Evolutionary conservation across 208 protist species (phyloP).

Genomic region (Trypanosoma melophagium): DNA sequence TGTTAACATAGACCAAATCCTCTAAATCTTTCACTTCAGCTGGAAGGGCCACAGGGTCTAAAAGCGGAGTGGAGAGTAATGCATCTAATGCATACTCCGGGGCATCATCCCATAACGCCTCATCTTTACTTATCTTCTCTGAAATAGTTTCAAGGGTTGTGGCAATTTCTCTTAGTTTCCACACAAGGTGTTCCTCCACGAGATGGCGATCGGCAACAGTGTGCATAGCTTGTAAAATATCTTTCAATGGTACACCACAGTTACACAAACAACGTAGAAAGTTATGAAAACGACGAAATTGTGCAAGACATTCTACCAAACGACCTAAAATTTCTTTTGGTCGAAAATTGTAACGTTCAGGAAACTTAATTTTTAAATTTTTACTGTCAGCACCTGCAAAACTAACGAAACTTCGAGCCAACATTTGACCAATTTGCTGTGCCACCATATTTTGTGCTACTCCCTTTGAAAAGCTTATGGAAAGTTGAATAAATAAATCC

Average conservation of each 20-base stretch:
- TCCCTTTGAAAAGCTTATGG: constrained; percentile 69
- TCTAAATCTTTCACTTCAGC: constrained; percentile 75
- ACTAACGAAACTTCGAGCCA: constrained; percentile 74
- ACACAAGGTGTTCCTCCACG: constrained; percentile 55
- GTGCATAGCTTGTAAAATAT: constrained; percentile 56
- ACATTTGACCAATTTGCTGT: constrained; percentile 86
- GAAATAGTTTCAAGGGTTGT: constrained; percentile 46
- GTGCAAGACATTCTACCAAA: constrained; percentile 80
- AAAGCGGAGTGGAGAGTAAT: constrained; percentile 77
- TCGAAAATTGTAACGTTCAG: constrained; percentile 74
- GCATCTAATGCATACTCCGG: constrained; percentile 85
- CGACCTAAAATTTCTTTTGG: constrained; percentile 75
- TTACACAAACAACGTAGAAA: constrained; percentile 80
- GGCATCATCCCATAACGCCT: constrained; percentile 82
- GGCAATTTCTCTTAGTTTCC: constrained; percentile 68
- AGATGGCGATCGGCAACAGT: constrained; percentile 67
- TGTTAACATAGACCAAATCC: constrained; percentile 81
- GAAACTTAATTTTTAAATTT: constrained; percentile 78
- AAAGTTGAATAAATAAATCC: constrained; percentile 86
- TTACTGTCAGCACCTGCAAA: constrained; percentile 80
- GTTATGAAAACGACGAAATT: constrained; percentile 65
- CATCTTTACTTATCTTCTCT: constrained; percentile 66
- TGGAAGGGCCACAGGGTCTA: constrained; percentile 80
- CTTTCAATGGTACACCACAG: constrained; percentile 62
- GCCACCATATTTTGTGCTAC: constrained; percentile 89